These are phyloP conservation scores for Pyricularia grisea DNA, from an alignment of 2,329 filamentous ascomycete genomes.

Conservation along the genomic window DNA sequence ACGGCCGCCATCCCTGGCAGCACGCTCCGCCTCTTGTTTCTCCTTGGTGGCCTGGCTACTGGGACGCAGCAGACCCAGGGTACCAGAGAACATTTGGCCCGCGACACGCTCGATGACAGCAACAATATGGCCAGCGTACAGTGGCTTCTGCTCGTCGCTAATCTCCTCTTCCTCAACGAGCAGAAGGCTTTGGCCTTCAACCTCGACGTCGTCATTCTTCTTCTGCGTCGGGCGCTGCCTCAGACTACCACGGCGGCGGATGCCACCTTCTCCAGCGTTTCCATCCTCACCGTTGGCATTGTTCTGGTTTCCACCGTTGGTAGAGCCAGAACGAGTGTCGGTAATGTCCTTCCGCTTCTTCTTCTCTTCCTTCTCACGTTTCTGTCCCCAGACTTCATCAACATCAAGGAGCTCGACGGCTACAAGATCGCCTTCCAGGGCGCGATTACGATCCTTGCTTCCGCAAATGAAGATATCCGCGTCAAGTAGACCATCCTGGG, in stretches of 20 bases:
- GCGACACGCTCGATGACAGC: constrained; percentile 95
- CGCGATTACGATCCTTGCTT: constrained; percentile 96
- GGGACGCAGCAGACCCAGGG: constrained; percentile 83
- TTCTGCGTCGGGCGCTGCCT: constrained; percentile 96
- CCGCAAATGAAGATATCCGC: constrained; percentile 99
- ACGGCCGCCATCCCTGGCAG: constrained; percentile 73
- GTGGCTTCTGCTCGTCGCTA: constrained; percentile 93
- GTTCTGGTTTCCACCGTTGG: constrained; percentile 60
- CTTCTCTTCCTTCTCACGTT: constrained; percentile 99
- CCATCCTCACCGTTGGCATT: constrained; percentile 51
- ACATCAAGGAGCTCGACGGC: constrained; percentile 95
- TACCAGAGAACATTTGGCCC: constrained; percentile 98
- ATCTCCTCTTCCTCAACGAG: constrained; percentile 98
- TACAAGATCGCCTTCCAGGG: constrained; percentile 90
- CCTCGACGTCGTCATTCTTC: constrained; percentile 99
- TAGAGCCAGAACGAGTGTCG: constrained; percentile 72
- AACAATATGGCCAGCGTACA: constrained; percentile 95
- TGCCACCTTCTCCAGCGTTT: constrained; percentile 65
- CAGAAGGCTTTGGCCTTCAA: constrained; percentile 92
- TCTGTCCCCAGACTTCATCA: constrained; percentile 97
- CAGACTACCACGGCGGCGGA: constrained; percentile 87
- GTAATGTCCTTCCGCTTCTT: constrained; percentile 99
- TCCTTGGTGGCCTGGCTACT: constrained; percentile 99
- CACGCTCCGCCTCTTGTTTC: constrained; percentile 95
- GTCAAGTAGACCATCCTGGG: constrained; percentile 76